Percentiles rank a stretch among this genome's conserved stretches.
Conservation (phyloP, 305 asterid genomes). For the Solanum hybrid region DNA sequence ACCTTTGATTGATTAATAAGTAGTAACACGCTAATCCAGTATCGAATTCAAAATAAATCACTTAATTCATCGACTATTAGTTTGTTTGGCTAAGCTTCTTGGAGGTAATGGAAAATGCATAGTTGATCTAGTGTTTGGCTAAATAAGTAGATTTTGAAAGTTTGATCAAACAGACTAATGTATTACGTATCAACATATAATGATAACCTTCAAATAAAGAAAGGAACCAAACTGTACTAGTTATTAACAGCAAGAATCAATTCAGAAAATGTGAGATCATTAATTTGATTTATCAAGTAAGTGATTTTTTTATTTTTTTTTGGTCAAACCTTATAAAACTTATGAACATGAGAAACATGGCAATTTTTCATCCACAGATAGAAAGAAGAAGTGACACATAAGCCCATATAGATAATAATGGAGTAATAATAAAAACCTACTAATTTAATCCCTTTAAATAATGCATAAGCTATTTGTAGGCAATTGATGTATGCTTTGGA, state of each 20-base stretch:
- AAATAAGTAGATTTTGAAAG: neutral
- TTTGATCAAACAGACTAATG: neutral
- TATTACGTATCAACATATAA: neutral
- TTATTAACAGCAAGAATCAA: neutral
- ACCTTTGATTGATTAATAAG: neutral
- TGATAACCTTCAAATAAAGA: neutral
- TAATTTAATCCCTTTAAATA: neutral
- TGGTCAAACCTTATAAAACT: neutral
- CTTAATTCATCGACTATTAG: neutral
- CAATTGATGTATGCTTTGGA: neutral
- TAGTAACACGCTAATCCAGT: neutral
- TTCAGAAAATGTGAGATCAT: neutral
- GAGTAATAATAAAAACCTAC: neutral
- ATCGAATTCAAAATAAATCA: neutral
- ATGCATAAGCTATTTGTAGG: neutral
- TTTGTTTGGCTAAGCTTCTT: neutral
- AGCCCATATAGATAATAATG: conserved; percentile 10
- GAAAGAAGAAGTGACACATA: neutral
- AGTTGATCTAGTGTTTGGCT: neutral
- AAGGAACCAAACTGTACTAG: neutral
- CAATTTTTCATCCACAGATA: conserved; percentile 12
- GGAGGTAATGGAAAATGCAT: neutral
- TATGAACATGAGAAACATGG: conserved; percentile 12
- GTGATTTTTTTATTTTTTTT: neutral
- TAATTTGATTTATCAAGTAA: neutral